Base-by-base conservation (phyloP, 140 eudicot species). In the Oenanthe javanica region DNA sequence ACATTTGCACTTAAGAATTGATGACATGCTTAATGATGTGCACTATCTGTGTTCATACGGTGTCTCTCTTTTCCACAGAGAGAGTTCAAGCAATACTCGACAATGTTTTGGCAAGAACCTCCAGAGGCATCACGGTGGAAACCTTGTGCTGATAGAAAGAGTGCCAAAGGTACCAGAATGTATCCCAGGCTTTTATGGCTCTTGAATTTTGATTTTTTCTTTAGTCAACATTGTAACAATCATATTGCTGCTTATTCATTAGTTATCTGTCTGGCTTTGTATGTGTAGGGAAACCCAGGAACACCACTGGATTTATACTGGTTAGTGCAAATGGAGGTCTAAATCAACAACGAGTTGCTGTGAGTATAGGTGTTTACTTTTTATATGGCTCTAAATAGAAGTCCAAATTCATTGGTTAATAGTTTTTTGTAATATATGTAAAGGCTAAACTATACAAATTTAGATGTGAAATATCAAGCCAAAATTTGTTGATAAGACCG, bases 261-360 rank as follows among this genome's bases (percentile, higher is more conserved):
- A 42, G 73, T 18, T 75, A 80, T 48, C 63, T 52, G 36, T 79
- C 77, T 42, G 79, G 82, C 79, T 73, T 83, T 88, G 88, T 84
- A 83, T 87, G 89, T 90, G 87, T 92, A 92, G 99, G 82, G 84
- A 83, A 84, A 81, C 81, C 81, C 13, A 84, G 75, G 82, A 87
- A 87, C 79, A 86, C 78, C 86, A 89, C 75, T 63, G 97, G 97
- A 40, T 95, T 84, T 80, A 89, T 95, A 72, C 57, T 91, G 83
- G 91, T 95, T 80, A 95, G 99, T 75, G 97, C 99, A 75, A 95
- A 95, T 81, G 99, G 99, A 84, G 99, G 99, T 69, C 91, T 95
- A 55, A 95, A 95, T 89, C 97, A 95, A 85, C 97, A 95, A 82
- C 91, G 99, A 77, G 99, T 94, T 82, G 98, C 98, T 80, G 98